Percentiles rank a stretch among this genome's conserved stretches.
phyloP scores from a whole-genome alignment of 306 rosid species.

The Morella rubra region DNA sequence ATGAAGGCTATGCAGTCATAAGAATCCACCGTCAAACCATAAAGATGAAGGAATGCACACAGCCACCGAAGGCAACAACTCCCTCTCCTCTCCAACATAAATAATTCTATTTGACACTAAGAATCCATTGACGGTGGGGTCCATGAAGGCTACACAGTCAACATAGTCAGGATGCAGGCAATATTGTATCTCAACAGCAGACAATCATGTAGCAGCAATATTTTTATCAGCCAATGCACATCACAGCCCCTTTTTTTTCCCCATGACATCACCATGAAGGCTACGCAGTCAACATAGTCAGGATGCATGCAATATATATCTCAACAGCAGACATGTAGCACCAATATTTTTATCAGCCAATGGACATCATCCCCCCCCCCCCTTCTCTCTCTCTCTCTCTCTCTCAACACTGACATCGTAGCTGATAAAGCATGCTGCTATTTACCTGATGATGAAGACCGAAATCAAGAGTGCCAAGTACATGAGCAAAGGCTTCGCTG shows the following conservation, averaged over 20 bases:
- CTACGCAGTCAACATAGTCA: background rate
- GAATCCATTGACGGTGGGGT: background rate
- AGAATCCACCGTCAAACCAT: constrained; percentile 1
- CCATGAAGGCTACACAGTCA: background rate
- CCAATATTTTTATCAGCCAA: background rate
- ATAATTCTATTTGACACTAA: background rate
- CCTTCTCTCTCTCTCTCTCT: no score
- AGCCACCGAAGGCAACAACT: background rate
- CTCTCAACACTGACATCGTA: background rate
- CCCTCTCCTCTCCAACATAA: background rate
- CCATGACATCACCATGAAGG: background rate
- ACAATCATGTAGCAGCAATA: no score
- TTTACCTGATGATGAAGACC: constrained; percentile 91
- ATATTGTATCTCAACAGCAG: no score
- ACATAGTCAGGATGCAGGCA: no score
- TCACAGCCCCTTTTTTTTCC: no score
- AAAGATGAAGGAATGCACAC: background rate
- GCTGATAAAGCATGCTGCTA: background rate
- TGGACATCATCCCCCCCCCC: background rate
- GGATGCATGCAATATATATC: background rate
- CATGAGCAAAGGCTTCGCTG: constrained; percentile 67
- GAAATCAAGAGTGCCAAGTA: constrained; percentile 83
- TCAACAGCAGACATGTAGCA: background rate
- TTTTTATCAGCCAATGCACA: no score
- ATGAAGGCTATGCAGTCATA: background rate